Base-by-base conservation (phyloP, 257 asterid genomes). In the Craterostigma plantagineum region DNA sequence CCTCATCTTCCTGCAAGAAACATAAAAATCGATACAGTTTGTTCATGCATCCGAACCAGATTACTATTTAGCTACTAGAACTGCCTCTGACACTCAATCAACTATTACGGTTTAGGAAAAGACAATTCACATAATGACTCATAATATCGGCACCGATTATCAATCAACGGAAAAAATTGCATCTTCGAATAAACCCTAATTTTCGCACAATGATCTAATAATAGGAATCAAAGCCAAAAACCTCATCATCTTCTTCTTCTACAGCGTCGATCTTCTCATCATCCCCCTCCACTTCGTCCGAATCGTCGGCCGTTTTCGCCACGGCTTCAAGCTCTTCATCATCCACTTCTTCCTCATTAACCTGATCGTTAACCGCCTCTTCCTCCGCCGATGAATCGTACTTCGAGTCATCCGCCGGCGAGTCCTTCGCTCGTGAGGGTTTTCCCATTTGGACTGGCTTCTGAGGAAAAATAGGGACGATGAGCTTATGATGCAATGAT, bases 301-400 rank as follows among this genome's bases (percentile, higher is more conserved):
- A 73, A 45, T 79, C 81, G 0, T 70, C 84, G 33, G 73, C 77
- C 8, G 67, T 33, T 37, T 73, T 58, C 11, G 75, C 87, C 12
- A 71, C 91, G 39, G 81, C 82, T 50, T 76, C 81, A n/a, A 76
- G 72, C 56, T 79, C 95, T 62, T 75, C 91, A 51, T 79, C 91
- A 43, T 82, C 95, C 23, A 23, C 30, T 23, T 62, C 94, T 44
- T 75, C 87, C 7, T 68, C 78, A 49, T 51, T 63, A 40, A 44
- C 54, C 48, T 60, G 74, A 66, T 66, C 70, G 57, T 62, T 53
- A 51, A 51, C 75, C 52, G 41, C 52, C 55, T 73, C 76, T 43
- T 71, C 82, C 35, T 58, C 77, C 13, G 68, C 60, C 17, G 79
- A 76, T 8, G 79, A 64, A 50, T 64, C 60, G 34, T 69, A 66